These are phyloP conservation scores for Cylindrotheca closterium DNA, from an alignment of 108 stramenopile genomes.

Conservation along the genomic window DNA sequence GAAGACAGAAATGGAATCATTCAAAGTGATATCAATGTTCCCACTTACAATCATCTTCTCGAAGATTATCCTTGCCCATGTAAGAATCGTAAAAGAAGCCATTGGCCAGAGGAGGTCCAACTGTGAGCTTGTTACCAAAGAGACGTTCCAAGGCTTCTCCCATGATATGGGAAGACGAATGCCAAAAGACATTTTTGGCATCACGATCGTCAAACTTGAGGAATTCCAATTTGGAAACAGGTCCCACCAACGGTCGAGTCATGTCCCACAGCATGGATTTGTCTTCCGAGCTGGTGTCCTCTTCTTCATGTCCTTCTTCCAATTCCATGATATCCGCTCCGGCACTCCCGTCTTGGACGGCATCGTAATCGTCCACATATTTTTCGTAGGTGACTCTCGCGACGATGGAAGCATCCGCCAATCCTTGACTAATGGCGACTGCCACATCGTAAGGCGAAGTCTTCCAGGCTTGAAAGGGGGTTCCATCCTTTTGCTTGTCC, in stretches of 20 bases:
- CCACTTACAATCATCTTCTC: conserved; percentile 91
- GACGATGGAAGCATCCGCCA: conserved; percentile 82
- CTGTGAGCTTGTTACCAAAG: conserved; percentile 92
- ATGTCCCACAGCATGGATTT: conserved; percentile 95
- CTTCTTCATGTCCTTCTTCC: conserved; percentile 71
- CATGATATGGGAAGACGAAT: conserved; percentile 96
- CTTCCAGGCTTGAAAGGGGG: conserved; percentile 47
- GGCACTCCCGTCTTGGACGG: conserved; percentile 83
- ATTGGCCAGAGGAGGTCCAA: conserved; percentile 93
- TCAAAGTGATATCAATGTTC: not conserved
- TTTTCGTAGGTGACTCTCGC: conserved; percentile 87
- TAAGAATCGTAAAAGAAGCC: conserved; percentile 99
- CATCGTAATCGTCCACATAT: conserved; percentile 73
- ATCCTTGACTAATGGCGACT: conserved; percentile 79
- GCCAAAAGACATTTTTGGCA: conserved; percentile 98
- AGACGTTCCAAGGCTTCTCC: conserved; percentile 96
- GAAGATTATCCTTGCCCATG: conserved; percentile 90
- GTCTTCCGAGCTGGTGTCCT: conserved; percentile 32
- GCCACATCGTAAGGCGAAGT: conserved; percentile 95
- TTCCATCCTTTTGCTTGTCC: conserved; percentile 44
- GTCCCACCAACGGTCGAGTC: conserved; percentile 90
- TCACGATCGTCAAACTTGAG: conserved; percentile 91
- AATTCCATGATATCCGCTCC: conserved; percentile 69
- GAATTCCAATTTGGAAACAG: conserved; percentile 84
- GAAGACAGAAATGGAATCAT: no score